These are phyloP conservation scores for Boletus sp. DNA, from an alignment of 768 basidiomycete species.

Conservation along the genomic window DNA sequence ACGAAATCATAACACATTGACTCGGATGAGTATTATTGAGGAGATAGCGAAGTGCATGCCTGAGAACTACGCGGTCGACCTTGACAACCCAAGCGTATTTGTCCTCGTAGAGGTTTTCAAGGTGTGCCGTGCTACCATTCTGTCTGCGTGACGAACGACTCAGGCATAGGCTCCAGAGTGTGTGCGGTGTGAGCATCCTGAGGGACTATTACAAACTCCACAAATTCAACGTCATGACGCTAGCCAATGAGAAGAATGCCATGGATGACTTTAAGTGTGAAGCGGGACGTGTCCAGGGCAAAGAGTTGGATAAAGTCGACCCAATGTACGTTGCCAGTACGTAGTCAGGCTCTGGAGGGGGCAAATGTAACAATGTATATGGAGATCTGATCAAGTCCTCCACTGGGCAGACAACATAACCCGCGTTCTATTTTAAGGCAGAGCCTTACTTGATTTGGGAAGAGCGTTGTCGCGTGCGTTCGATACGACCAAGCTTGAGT, in stretches of 20 bases:
- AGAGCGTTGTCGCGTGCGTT: background rate
- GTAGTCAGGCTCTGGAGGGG: background rate
- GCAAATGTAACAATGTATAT: background rate
- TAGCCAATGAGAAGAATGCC: conserved; percentile 51
- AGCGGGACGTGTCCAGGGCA: conserved; percentile 32
- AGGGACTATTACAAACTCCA: conserved; percentile 65
- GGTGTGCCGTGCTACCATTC: conserved; percentile 38
- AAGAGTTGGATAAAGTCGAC: conserved; percentile 2
- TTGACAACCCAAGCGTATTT: conserved; percentile 66
- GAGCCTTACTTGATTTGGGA: conserved; percentile 9
- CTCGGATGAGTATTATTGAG: conserved; percentile 58
- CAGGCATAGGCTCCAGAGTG: conserved; percentile 43
- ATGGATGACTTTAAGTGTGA: conserved; percentile 33
- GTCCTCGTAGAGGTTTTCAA: conserved; percentile 83
- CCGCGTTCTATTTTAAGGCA: no score
- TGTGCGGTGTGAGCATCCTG: conserved; percentile 74
- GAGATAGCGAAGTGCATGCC: conserved; percentile 71
- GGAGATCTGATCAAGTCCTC: background rate
- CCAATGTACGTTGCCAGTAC: background rate
- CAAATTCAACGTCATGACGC: conserved; percentile 78
- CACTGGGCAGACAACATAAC: background rate
- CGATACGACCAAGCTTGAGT: no score
- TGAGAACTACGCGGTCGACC: conserved; percentile 59
- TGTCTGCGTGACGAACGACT: background rate
- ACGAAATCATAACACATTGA: conserved; percentile 72